Evolutionary conservation across 2,329 filamentous ascomycete genomes (phyloP), one percentile per base, ranked within the genome.

Genomic region (Paracoccidioides lutzii): DNA sequence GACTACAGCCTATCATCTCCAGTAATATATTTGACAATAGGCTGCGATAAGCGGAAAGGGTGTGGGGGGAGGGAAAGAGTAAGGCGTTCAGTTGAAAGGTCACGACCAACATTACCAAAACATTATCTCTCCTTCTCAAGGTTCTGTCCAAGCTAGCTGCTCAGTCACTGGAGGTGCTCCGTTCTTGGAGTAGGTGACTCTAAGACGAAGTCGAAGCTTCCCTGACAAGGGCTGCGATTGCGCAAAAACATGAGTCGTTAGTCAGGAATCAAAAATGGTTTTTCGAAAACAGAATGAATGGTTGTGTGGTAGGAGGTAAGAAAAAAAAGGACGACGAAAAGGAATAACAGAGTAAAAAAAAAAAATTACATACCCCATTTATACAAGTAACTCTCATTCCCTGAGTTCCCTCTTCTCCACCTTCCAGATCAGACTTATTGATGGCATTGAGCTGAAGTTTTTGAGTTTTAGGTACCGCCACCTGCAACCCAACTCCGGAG

Each of bases 131-230:
- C 14, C 10, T 30, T 33, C 38, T 63, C 58, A 64, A 55, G 89
- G 84, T 73, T 98, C 93, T 35, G 87, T 85, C 93, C 93, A 98
- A 75, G 96, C 94, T 57, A 97, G 90, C 73, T 97, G 90, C 66
- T 98, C 93, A 68, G 86, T 85, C 15, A 94, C 78, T 59, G 85
- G 80, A 53, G 83, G 83, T 30, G 77, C 81, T 57, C 81, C 80
- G 56, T 85, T 82, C 69, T 87, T 86, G 38, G 81, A 76, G 69
- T 90, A 97, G 56, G 81, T 83, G 65, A 98, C 81, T 73, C 90
- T 90, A 66, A 98, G 76, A 66, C 93, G 84, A 64, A 98, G 76
- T 59, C 91, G 83, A 60, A 98, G 73, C 66, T 78, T 81, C 40
- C 80, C 68, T 55, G 81, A 80, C 56, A 84, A 80, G 61, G 86